These are phyloP conservation scores for Pythium guiyangense DNA, from an alignment of 352 stramenopile genomes.

Conservation along the genomic window DNA sequence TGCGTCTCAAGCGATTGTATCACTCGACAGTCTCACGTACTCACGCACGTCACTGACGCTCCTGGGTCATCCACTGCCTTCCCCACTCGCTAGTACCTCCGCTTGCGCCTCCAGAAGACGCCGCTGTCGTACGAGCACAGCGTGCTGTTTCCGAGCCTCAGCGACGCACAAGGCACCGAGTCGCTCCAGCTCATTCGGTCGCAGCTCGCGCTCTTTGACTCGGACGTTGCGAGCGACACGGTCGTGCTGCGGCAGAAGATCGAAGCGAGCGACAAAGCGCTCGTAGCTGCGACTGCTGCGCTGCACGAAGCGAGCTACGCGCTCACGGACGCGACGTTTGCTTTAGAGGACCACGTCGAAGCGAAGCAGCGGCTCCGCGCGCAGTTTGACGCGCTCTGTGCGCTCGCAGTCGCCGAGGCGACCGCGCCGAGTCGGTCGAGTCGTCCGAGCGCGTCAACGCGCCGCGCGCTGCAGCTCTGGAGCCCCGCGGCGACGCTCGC, in stretches of 20 bases:
- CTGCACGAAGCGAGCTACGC: constrained; percentile 54
- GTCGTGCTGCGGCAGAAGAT: constrained; percentile 72
- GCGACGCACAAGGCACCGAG: constrained; percentile 27
- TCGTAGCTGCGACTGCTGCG: constrained; percentile 44
- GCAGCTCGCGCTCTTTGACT: constrained; percentile 58
- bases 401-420: constrained; percentile 45
- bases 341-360: constrained; percentile 54
- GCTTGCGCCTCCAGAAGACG: constrained; percentile 54
- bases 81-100: constrained; percentile 44
- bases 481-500: constrained; percentile 30
- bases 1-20: neutral
- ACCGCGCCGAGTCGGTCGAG: constrained; percentile 17
- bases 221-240: constrained; percentile 64
- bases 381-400: constrained; percentile 42
- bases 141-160: constrained; percentile 68
- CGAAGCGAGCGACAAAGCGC: constrained; percentile 52
- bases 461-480: constrained; percentile 19
- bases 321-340: constrained; percentile 57
- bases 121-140: constrained; percentile 58
- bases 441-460: neutral
- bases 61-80: constrained; percentile 41
- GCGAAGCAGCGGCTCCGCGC: constrained; percentile 29
- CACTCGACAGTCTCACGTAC: neutral
- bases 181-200: constrained; percentile 53
- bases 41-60: neutral